phyloP scores from a whole-genome alignment of 1,284 basidiomycete species.

The Ustilago trichophora region DNA sequence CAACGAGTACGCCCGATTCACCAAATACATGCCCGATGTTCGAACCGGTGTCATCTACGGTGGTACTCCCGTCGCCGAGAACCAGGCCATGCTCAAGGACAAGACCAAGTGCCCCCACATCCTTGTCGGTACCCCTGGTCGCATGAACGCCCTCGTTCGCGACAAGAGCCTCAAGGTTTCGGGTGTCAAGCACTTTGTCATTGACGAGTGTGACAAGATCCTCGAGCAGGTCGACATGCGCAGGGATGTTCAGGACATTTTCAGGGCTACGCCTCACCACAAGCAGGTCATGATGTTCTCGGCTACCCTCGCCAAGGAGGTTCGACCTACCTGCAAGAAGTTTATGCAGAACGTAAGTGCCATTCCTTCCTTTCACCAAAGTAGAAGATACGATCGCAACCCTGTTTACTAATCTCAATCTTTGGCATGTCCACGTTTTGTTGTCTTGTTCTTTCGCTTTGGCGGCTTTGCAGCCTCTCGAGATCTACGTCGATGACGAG shows the following conservation, averaged over 20 bases:
- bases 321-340: constrained; percentile 97
- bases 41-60: constrained; percentile 98
- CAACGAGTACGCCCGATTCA: constrained; percentile 99
- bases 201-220: constrained; percentile 99
- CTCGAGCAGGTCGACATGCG: constrained; percentile 99
- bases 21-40: constrained; percentile 99
- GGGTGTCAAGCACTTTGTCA: constrained; percentile 82
- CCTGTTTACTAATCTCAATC: too few species aligned
- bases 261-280: constrained; percentile 98
- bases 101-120: constrained; percentile 99
- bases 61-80: constrained; percentile 92
- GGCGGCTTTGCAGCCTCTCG: too few species aligned
- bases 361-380: too few species aligned
- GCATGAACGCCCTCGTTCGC: constrained; percentile 65
- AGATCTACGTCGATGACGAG: constrained; percentile 99
- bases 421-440: too few species aligned
- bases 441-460: too few species aligned
- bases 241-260: constrained; percentile 99
- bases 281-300: constrained; percentile 99
- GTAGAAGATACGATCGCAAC: too few species aligned
- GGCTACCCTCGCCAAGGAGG: constrained; percentile 96
- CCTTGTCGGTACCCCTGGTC: constrained; percentile 94
- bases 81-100: constrained; percentile 91
- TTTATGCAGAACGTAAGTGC: constrained; percentile 99
- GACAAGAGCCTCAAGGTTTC: constrained; percentile 64